A percentile compares a stretch with the other conserved stretches of the same genome.
These are phyloP conservation scores for Rhypophila decipiens DNA, from an alignment of 495 filamentous ascomycete species.

Conservation along the genomic window DNA sequence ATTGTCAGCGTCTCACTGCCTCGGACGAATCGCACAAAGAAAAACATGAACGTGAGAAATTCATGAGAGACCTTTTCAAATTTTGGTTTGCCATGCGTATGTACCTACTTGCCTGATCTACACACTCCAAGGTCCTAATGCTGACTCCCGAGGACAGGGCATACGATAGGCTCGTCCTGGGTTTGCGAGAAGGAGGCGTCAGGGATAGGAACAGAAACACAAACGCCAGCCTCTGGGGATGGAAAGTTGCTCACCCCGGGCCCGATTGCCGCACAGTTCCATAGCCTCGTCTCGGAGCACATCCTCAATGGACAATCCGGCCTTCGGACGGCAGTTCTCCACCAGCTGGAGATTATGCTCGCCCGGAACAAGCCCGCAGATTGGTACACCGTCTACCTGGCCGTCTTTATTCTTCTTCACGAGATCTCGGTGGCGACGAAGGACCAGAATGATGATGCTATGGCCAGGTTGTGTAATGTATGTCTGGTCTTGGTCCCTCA, in stretches of 20 bases:
- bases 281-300: not conserved
- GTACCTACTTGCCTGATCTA: not conserved
- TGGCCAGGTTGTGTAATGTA: not conserved
- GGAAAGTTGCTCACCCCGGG: not conserved
- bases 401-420: not conserved
- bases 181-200: not conserved
- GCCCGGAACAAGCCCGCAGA: not conserved
- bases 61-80: not conserved
- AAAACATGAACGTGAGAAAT: too few species aligned
- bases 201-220: not conserved
- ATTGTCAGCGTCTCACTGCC: not conserved
- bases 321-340: not conserved
- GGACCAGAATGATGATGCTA: not conserved
- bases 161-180: not conserved
- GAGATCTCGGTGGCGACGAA: not conserved
- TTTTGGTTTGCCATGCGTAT: not conserved
- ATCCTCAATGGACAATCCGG: not conserved
- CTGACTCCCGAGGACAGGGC: not conserved
- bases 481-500: not conserved
- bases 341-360: not conserved
- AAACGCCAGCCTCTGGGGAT: not conserved
- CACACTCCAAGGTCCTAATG: not conserved
- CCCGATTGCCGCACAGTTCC: not conserved
- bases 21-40: not conserved
- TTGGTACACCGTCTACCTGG: not conserved